Evolutionary conservation across 805 yeast species (phyloP), one percentile per base, ranked within the genome.

Genomic region (Kurtzmaniella fragi): DNA sequence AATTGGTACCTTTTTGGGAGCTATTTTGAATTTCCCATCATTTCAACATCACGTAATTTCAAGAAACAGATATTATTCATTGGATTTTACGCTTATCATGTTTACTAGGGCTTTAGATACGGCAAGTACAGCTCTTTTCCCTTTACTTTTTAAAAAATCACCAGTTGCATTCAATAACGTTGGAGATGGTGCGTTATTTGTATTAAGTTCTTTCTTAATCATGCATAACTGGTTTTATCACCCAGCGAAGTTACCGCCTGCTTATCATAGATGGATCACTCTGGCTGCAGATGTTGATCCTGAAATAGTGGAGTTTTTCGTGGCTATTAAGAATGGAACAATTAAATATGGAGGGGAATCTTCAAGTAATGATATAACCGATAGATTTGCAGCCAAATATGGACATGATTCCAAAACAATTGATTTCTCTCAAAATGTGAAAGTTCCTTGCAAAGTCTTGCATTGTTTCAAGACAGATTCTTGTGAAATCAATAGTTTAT

Each of bases 261-360:
- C 72, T 5, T 72, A 73, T 46, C 52, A 60, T 20, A 55, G 56
- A 37, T 72, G 78, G 78, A 72, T 72, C 46, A 69, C 78, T 3
- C 61, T 62, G 32, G 75, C 74, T 14, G 76, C 77, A 6, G 59
- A 64, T 39, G 67, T 71, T 71, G 77, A 72, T 43, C 52, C 51
- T 17, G 72, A 61, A 29, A 43, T 72, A 10, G 51, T 67, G 3
- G 48, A 49, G 12, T 56, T 57, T 3, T 56, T 72, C 29, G 51
- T 58, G 26, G 42, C 47, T 5, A 33, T 72, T n/a, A 59, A 61
- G 25, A 42, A 52, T 4, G 61, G 61, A 4, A 47, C 50, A 15
- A 42, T 64, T 31, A 44, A 47, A 16, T 72, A 72, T 45, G 76
- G 76, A 8, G 48, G 53, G 25, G 12, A 28, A 17, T 3, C 25